Percentiles rank a stretch among this genome's conserved stretches.
Conservation (phyloP, 495 filamentous ascomycete species). For the Friedmanniomyces endolithicus region DNA sequence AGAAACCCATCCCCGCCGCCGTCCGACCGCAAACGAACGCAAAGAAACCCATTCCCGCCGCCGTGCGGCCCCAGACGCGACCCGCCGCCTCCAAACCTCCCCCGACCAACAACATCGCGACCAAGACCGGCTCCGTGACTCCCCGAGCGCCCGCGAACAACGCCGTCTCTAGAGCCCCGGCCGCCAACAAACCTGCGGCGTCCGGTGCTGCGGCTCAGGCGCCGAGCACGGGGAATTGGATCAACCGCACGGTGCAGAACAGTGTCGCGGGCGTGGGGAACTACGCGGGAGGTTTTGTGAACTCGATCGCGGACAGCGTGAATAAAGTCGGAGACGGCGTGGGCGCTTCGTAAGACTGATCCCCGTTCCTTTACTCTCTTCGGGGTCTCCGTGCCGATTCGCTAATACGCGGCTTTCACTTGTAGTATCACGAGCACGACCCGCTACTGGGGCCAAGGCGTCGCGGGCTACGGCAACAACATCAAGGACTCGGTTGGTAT, state of each 20-base stretch:
- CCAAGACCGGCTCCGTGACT: neutral
- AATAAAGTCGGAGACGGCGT: constrained; percentile 32
- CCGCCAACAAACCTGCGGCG: neutral
- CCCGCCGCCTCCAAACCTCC: neutral
- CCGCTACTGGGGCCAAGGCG: constrained; percentile 32
- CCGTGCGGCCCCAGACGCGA: neutral
- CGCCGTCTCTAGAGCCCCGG: neutral
- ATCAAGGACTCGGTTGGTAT: constrained; percentile 37
- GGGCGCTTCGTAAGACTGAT: constrained; percentile 21
- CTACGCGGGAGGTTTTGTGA: constrained; percentile 28
- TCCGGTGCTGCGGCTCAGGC: neutral
- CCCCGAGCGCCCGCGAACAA: neutral
- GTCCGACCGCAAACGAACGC: neutral
- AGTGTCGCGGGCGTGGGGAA: constrained; percentile 27
- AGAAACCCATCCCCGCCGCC: neutral
- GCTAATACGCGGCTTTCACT: too few species aligned
- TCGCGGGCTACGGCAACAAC: constrained; percentile 37
- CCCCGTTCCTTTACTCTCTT: too few species aligned
- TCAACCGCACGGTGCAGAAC: constrained; percentile 25
- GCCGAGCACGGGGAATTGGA: constrained; percentile 22
- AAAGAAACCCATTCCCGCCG: constrained; percentile 5
- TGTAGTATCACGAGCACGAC: constrained; percentile 29
- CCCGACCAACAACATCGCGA: neutral
- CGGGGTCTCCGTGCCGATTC: too few species aligned
- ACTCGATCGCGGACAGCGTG: constrained; percentile 29